Evolutionary conservation across 495 filamentous ascomycete species (phyloP).

Genomic region (Aspergillus homomorphus): DNA sequence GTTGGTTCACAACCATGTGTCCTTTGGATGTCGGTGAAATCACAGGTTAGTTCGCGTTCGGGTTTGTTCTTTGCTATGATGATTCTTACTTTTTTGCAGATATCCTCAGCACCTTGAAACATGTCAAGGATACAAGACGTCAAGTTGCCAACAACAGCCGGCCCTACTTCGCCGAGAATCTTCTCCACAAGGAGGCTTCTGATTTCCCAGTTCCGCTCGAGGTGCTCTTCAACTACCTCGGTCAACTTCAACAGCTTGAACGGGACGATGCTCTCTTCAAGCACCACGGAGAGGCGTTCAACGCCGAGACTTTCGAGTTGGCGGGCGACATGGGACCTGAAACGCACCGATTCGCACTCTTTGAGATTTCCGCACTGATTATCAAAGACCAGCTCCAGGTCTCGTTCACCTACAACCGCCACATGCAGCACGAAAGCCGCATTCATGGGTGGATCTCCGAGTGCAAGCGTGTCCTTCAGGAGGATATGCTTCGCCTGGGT

Average conservation of each 20-base stretch:
- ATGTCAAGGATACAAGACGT: slow-evolving; percentile 46
- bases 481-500: slow-evolving; percentile 49
- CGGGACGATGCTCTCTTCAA: slow-evolving; percentile 57
- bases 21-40: slow-evolving; percentile 37
- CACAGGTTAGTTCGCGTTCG: slow-evolving; percentile 27
- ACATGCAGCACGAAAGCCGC: slow-evolving; percentile 53
- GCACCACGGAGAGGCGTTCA: slow-evolving; percentile 51
- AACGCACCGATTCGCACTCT: slow-evolving; percentile 55
- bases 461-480: slow-evolving; percentile 57
- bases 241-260: slow-evolving; percentile 57
- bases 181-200: slow-evolving; percentile 43
- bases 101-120: slow-evolving; percentile 38
- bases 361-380: slow-evolving; percentile 60
- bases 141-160: slow-evolving; percentile 39
- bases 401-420: slow-evolving; percentile 58
- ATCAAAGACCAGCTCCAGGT: slow-evolving; percentile 58
- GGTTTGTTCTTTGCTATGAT: neutral
- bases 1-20: slow-evolving; percentile 60
- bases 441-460: slow-evolving; percentile 59
- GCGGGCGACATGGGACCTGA: slow-evolving; percentile 45
- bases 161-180: slow-evolving; percentile 48
- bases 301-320: slow-evolving; percentile 40
- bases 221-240: slow-evolving; percentile 65
- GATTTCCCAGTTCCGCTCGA: slow-evolving; percentile 58
- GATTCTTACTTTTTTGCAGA: slow-evolving; percentile 14